Evolutionary conservation across 164 flowering plant species (phyloP).

Genomic region (Buxus sempervirens): DNA sequence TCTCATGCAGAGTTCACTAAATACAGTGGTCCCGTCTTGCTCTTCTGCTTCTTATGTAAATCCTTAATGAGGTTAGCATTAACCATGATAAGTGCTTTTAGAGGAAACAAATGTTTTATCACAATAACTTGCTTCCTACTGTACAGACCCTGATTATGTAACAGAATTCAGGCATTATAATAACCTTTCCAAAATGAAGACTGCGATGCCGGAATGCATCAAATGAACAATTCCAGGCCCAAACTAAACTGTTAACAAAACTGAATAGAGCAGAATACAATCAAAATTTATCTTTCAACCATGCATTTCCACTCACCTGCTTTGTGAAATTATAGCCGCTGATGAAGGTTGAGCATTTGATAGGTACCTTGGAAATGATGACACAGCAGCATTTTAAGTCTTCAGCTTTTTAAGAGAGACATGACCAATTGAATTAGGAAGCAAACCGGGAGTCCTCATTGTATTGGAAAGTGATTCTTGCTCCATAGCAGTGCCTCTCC

Average conservation of each 20-base stretch:
- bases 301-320: background rate
- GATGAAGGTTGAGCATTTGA: conserved; percentile 19
- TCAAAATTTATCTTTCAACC: background rate
- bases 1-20: no score
- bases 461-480: conserved; percentile 9
- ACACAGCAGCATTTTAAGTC: conserved; percentile 4
- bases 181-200: background rate
- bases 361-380: conserved; percentile 14
- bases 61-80: no score
- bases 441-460: conserved; percentile 4
- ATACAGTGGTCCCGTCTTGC: no score
- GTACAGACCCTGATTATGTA: background rate
- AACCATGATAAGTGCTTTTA: background rate
- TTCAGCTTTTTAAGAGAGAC: conserved; percentile 20
- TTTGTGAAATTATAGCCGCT: conserved; percentile 12
- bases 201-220: background rate
- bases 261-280: background rate
- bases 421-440: conserved; percentile 8
- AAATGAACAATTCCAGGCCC: background rate
- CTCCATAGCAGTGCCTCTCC: conserved; percentile 11
- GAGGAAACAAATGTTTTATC: background rate
- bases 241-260: no score
- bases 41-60: no score
- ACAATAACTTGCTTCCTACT: background rate
- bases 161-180: background rate